Evolutionary conservation across 2,329 filamentous ascomycete species (phyloP).

Genomic region (Penicillium sp.): DNA sequence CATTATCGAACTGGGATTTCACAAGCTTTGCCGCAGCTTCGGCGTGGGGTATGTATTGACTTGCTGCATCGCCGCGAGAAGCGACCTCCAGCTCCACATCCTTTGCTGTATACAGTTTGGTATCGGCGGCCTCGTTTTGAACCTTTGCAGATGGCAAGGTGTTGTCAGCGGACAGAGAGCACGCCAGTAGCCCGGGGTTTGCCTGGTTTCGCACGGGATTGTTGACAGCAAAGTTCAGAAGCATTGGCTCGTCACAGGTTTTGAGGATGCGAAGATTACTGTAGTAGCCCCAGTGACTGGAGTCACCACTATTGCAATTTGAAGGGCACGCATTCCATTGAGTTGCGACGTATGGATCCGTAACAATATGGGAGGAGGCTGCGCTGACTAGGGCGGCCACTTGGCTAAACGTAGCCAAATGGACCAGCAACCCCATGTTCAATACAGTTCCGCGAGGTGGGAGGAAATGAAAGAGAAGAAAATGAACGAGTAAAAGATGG

Average conservation of each 20-base stretch:
- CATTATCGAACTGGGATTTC: neutral
- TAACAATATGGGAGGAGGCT: constrained; percentile 1
- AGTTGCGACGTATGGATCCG: constrained; percentile 3
- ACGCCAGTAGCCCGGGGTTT: neutral
- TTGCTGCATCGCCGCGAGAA: neutral
- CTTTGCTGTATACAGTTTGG: neutral
- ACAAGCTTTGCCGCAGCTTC: neutral
- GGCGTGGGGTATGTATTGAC: neutral
- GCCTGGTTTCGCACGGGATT: neutral
- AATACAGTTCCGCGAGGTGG: neutral
- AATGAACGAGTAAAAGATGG: neutral
- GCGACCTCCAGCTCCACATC: neutral
- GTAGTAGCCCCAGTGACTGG: neutral
- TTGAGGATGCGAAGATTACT: neutral
- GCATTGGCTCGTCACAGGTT: neutral
- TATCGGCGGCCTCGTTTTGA: neutral
- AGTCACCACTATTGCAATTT: neutral
- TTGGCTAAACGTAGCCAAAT: neutral
- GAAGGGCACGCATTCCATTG: constrained; percentile 3
- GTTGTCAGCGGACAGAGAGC: neutral
- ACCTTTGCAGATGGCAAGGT: neutral
- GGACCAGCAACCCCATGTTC: neutral
- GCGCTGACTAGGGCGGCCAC: neutral
- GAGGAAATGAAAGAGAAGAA: neutral
- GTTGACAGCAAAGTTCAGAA: neutral